Evolutionary conservation across 73 alveolate species (phyloP), one percentile per base, ranked within the genome.

Genomic region (Paramecium primaurelia): DNA sequence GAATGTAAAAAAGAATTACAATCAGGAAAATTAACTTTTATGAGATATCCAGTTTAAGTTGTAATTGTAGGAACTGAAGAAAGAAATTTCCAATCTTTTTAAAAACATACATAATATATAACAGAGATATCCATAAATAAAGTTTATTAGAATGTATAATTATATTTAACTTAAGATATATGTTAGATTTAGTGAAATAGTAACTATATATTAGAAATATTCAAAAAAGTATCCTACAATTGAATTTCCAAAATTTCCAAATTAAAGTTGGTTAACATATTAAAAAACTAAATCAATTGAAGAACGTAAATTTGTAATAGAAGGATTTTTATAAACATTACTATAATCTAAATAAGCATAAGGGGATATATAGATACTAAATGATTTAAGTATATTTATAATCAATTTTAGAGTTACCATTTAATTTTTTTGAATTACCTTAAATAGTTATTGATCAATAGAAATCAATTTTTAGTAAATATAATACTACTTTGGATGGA

Each of bases 271-370:
- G 91, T 25, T 80, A 45, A 47, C 91, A 2, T 34, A 42, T 8
- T 64, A 80, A 20, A 80, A 80, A 18, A 80, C 91, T 1, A 80
- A 80, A 80, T 32, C 91, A 42, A 80, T 80, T n/a, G 91, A 80
- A 47, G 75, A 80, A 80, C 36, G 91, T 1, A 32, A 80, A 47
- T 32, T 42, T 42, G 91, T 44, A 6, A 80, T 80, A 1, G 91
- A 80, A 26, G 58, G 58, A 25, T 80, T 80, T 11, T 12, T 80
- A 11, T 80, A 80, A 80, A 42, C 58, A 8, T 12, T 47, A 14
- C 45, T 80, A 0, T 45, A 40, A 44, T 20, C 71, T 10, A 32
- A 25, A 45, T 54, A 80, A 6, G 0, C 34, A 2, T 25, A 42
- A 20, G 47, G 47, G 10, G 91, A 26, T 14, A 20, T 0, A 16